A percentile compares a stretch with the other conserved stretches of the same genome.
Conservation (phyloP, 208 protist species). For the Acanthamoeba lenticulata region DNA sequence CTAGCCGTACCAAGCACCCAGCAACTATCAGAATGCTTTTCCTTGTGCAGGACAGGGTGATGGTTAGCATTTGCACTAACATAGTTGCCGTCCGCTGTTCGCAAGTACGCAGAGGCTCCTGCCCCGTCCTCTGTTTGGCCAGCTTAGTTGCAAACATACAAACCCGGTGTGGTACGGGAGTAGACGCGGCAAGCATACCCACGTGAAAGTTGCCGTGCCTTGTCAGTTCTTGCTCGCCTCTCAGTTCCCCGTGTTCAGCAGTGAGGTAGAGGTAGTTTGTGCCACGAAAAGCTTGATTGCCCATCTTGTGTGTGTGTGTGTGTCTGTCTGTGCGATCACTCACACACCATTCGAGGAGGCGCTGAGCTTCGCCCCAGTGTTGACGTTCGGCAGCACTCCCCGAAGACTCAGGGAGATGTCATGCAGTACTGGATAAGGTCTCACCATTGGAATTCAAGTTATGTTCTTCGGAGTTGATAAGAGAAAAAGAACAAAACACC, state of each 20-base stretch:
- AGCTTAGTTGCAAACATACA: background rate
- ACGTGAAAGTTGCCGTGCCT: background rate
- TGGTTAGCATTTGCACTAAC: background rate
- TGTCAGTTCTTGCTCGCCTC: background rate
- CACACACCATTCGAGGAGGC: too few species aligned
- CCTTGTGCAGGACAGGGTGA: background rate
- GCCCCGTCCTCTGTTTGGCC: too few species aligned
- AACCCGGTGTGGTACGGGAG: background rate
- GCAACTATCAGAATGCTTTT: background rate
- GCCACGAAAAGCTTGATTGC: background rate
- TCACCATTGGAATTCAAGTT: too few species aligned
- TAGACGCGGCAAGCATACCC: background rate
- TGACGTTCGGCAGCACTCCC: too few species aligned
- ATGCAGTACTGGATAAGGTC: too few species aligned
- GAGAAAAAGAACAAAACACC: too few species aligned
- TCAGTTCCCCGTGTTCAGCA: background rate
- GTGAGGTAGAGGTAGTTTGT: background rate
- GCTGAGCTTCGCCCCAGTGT: too few species aligned
- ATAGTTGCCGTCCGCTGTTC: background rate
- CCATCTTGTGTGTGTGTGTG: background rate
- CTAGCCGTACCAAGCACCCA: background rate
- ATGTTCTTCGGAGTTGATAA: too few species aligned
- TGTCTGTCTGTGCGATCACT: too few species aligned
- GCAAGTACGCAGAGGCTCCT: background rate
- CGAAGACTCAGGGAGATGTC: too few species aligned